These are phyloP conservation scores for Thymus quinquecostatus DNA, from an alignment of 257 asterid genomes.

Conservation along the genomic window DNA sequence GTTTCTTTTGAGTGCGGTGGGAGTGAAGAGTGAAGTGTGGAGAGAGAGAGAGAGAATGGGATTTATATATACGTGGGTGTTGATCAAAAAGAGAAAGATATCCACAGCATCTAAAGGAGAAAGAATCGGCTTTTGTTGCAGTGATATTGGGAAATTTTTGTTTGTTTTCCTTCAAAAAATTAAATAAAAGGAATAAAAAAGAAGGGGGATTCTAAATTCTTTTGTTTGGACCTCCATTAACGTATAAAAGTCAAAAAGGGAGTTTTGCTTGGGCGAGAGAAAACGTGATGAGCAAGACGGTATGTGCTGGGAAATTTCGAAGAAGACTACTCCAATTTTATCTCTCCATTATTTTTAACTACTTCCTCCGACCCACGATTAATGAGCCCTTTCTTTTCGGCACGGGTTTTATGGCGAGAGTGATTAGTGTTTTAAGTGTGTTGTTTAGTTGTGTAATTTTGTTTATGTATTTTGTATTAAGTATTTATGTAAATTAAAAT, in stretches of 20 bases:
- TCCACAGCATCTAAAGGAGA: not conserved
- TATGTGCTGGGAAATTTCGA: not conserved
- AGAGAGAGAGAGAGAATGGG: not conserved
- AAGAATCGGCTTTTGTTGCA: not conserved
- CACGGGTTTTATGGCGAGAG: too few relatives aligned
- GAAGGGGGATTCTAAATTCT: too few relatives aligned
- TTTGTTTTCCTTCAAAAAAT: not conserved
- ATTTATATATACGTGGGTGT: not conserved
- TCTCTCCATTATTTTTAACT: too few relatives aligned
- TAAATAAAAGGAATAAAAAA: too few relatives aligned
- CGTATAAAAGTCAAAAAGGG: not conserved
- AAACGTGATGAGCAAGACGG: not conserved
- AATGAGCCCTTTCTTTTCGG: too few relatives aligned
- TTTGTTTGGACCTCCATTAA: not conserved
- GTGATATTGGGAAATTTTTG: not conserved
- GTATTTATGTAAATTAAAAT: too few relatives aligned
- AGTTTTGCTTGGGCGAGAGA: not conserved
- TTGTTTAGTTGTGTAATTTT: too few relatives aligned
- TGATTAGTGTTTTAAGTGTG: too few relatives aligned
- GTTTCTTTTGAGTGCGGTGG: not conserved
- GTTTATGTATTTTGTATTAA: too few relatives aligned
- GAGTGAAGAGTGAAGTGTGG: not conserved
- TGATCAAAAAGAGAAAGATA: not conserved
- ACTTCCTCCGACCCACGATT: too few relatives aligned
- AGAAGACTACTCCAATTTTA: not conserved